These are phyloP conservation scores for Rugonectria rugulosa DNA, from an alignment of 2,329 filamentous ascomycete genomes.

Conservation along the genomic window DNA sequence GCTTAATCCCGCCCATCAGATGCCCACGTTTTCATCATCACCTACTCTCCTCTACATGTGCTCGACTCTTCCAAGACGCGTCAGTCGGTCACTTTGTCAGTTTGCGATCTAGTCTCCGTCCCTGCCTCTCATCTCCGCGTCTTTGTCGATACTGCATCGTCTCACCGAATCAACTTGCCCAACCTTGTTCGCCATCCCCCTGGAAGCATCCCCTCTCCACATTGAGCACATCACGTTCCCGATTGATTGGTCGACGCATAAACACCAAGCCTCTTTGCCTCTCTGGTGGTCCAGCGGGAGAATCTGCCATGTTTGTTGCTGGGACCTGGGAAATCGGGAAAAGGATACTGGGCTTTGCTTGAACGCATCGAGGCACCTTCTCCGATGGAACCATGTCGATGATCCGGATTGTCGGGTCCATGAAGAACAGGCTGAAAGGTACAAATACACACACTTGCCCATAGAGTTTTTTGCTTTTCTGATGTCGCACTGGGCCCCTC, in stretches of 20 bases:
- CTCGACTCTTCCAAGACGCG: not conserved
- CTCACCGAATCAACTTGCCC: too few relatives aligned
- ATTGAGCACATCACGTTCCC: conserved; percentile 37
- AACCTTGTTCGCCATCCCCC: too few relatives aligned
- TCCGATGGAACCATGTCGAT: not conserved
- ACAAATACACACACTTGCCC: conserved; percentile 4
- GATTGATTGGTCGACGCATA: conserved; percentile 41
- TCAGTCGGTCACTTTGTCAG: not conserved
- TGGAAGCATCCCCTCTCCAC: too few relatives aligned
- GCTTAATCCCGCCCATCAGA: not conserved
- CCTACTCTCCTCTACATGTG: not conserved
- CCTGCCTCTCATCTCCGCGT: conserved; percentile 17
- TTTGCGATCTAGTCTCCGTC: conserved; percentile 5
- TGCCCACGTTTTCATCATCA: conserved; percentile 7
- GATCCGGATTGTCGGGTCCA: conserved; percentile 7
- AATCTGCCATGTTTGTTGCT: too few relatives aligned
- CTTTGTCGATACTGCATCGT: conserved; percentile 14
- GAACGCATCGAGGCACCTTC: not conserved
- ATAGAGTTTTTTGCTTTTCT: not conserved
- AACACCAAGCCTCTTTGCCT: too few relatives aligned
- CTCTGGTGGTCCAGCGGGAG: too few relatives aligned
- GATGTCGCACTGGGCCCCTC: not conserved
- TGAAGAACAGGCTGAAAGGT: not conserved
- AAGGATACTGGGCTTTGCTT: not conserved
- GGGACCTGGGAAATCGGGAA: not conserved